A percentile compares a stretch with the other conserved stretches of the same genome.
These are phyloP conservation scores for Cyanophora paradoxa DNA, from an alignment of 78 protist species.

Conservation along the genomic window DNA sequence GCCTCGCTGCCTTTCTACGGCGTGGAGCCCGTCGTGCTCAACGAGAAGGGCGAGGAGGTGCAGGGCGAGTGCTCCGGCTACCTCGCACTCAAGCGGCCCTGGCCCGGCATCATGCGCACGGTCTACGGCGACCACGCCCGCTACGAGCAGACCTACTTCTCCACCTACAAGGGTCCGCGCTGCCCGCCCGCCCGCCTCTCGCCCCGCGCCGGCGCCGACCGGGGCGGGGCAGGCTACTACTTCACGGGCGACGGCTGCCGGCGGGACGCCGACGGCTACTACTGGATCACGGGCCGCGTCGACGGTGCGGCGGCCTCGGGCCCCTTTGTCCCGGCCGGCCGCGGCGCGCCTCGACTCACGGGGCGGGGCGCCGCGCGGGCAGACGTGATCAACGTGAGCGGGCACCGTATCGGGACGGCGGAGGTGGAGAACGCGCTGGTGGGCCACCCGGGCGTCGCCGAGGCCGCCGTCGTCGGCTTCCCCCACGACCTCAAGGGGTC, in stretches of 20 bases:
- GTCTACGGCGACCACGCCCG: constrained; percentile 67
- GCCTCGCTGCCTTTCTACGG: constrained; percentile 92
- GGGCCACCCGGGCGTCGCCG: constrained; percentile 38
- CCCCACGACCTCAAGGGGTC: constrained; percentile 90
- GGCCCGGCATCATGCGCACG: constrained; percentile 86
- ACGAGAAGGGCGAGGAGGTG: constrained; percentile 23
- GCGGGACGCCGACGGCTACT: constrained; percentile 79
- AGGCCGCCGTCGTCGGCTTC: constrained; percentile 80
- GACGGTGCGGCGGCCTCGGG: too few relatives aligned
- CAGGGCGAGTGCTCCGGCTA: constrained; percentile 26
- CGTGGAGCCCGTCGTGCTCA: constrained; percentile 69
- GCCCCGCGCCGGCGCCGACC: not conserved
- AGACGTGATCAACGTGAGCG: constrained; percentile 82
- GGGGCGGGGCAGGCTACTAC: constrained; percentile 59
- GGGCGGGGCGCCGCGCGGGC: too few relatives aligned
- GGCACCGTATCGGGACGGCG: constrained; percentile 93
- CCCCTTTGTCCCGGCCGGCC: too few relatives aligned
- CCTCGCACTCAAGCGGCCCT: constrained; percentile 57
- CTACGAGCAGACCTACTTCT: constrained; percentile 46
- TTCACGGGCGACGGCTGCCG: constrained; percentile 83
- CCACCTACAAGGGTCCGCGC: not conserved
- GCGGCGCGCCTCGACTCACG: too few relatives aligned
- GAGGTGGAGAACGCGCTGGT: constrained; percentile 84
- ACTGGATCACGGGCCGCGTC: constrained; percentile 20
- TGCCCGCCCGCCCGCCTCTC: not conserved